Conservation (phyloP, 2,329 filamentous ascomycete genomes). For the Aciculosporium take region DNA sequence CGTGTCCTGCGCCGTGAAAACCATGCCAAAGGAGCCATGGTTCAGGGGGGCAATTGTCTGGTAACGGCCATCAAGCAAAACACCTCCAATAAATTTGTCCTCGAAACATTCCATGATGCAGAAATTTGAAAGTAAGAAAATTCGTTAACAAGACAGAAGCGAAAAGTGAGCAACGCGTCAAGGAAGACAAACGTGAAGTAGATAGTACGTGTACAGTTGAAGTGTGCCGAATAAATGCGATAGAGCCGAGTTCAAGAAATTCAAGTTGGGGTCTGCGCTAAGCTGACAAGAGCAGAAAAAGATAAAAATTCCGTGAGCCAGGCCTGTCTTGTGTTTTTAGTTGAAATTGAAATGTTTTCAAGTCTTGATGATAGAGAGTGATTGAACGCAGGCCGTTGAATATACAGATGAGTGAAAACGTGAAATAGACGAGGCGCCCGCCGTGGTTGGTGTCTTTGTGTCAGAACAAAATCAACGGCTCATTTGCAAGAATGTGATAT, state of each 20-base stretch:
- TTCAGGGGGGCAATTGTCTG: constrained; percentile 88
- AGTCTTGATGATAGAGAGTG: neutral
- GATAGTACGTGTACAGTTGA: constrained; percentile 17
- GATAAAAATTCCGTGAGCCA: too few species aligned
- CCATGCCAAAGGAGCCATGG: constrained; percentile 97
- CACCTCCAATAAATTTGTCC: constrained; percentile 64
- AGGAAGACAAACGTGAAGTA: constrained; percentile 2
- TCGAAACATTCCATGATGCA: constrained; percentile 66
- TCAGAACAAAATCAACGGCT: constrained; percentile 23
- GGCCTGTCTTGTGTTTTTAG: neutral
- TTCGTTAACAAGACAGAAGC: constrained; percentile 9
- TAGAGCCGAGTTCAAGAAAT: constrained; percentile 2
- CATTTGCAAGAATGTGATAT: constrained; percentile 23
- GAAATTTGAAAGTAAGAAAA: neutral
- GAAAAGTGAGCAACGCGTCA: constrained; percentile 8
- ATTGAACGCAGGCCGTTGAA: constrained; percentile 11
- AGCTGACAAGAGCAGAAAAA: neutral
- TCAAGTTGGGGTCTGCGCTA: neutral
- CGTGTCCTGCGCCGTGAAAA: constrained; percentile 79
- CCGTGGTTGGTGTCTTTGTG: constrained; percentile 4
- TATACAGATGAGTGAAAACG: constrained; percentile 19
- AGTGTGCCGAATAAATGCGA: constrained; percentile 8
- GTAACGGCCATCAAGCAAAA: constrained; percentile 78
- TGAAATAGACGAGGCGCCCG: constrained; percentile 10
- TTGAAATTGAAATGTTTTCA: neutral